Evolutionary conservation across 106 monocot genomes (phyloP).

Genomic region (Chionographis japonica): DNA sequence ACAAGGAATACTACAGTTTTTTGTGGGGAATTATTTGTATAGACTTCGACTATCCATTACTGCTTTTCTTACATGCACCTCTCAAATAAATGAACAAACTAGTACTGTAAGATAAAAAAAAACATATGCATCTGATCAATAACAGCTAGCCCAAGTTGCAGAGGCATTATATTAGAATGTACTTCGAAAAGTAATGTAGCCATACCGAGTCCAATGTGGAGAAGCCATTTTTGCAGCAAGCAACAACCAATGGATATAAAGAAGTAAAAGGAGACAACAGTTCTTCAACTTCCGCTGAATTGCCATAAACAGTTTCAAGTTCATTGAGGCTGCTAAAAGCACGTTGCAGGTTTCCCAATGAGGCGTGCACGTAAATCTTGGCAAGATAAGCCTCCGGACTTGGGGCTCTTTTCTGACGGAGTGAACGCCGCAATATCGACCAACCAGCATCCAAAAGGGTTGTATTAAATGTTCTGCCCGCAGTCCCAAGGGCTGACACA

Average conservation of each 20-base stretch:
- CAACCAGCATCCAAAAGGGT: conserved; percentile 73
- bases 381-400: conserved; percentile 79
- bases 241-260: conserved; percentile 73
- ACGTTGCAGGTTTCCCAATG: conserved; percentile 69
- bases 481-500: conserved; percentile 57
- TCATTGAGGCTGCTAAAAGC: conserved; percentile 86
- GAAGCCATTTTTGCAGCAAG: conserved; percentile 89
- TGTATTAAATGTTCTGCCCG: conserved; percentile 65
- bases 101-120: not conserved
- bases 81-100: too few species aligned
- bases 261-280: conserved; percentile 94
- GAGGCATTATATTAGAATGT: too few species aligned
- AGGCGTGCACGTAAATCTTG: conserved; percentile 74
- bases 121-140: not conserved
- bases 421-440: conserved; percentile 54
- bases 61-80: too few species aligned
- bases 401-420: conserved; percentile 78
- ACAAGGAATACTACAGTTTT: too few species aligned
- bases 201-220: conserved; percentile 84
- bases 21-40: too few species aligned
- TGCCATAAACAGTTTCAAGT: conserved; percentile 67
- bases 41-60: too few species aligned
- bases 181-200: not conserved
- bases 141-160: too few species aligned
- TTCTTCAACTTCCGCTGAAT: conserved; percentile 44